Evolutionary conservation across 139 green algal species (phyloP).

Genomic region (Diplosphaera chodatii): DNA sequence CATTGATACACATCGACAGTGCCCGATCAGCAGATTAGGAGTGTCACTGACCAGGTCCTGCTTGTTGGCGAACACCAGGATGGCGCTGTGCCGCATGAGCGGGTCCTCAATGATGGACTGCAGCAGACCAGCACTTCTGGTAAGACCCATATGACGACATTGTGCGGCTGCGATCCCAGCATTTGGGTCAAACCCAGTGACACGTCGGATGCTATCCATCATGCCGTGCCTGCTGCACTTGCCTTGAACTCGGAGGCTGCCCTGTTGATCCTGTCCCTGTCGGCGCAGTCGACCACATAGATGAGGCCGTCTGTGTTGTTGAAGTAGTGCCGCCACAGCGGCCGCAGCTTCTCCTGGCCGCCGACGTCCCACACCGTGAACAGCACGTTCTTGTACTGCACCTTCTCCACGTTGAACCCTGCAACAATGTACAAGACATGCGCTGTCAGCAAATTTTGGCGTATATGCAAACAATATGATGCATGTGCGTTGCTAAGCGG

Average conservation of each 20-base stretch:
- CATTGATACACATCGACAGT: neutral
- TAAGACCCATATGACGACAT: too few relatives aligned
- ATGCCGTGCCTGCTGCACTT: too few relatives aligned
- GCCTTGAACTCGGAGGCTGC: constrained; percentile 84
- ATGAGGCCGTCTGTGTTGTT: constrained; percentile 98
- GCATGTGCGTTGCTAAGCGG: too few relatives aligned
- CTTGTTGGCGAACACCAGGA: constrained; percentile 99
- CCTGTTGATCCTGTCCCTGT: constrained; percentile 80
- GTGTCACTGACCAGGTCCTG: constrained; percentile 61
- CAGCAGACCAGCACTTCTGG: constrained; percentile 2
- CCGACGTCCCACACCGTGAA: constrained; percentile 97
- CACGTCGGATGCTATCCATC: too few relatives aligned
- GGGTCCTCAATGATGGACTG: constrained; percentile 86
- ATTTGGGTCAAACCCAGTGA: too few relatives aligned
- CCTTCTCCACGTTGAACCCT: constrained; percentile 92
- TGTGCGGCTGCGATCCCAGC: too few relatives aligned
- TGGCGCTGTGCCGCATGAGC: constrained; percentile 85
- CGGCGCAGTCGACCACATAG: constrained; percentile 96
- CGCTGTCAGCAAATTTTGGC: too few relatives aligned
- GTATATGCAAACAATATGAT: too few relatives aligned
- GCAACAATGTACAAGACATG: neutral
- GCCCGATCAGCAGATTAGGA: too few relatives aligned
- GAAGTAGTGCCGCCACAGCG: constrained; percentile 96
- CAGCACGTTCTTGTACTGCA: constrained; percentile 91
- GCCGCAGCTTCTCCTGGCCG: constrained; percentile 92